Percentiles rank a stretch among this genome's conserved stretches.
These are phyloP conservation scores for Pythium phragmitis DNA, from an alignment of 352 stramenopile species.

Conservation along the genomic window DNA sequence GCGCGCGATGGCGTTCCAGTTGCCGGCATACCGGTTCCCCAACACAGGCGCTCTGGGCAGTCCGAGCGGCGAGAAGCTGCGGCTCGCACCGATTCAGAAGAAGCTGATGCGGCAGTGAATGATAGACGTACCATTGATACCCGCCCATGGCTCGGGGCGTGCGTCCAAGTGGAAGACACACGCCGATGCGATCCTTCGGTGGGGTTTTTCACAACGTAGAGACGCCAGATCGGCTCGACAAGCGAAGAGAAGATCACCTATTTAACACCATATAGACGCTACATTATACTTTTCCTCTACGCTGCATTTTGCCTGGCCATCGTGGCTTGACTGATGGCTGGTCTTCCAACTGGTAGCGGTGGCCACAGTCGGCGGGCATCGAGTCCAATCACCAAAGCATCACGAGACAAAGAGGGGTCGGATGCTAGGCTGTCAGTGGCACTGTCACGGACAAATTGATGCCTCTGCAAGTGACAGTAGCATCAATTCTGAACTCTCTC, in stretches of 20 bases:
- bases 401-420: no score
- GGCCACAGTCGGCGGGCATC: no score
- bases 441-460: no score
- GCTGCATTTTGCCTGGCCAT: no score
- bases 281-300: background rate
- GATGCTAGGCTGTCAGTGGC: no score
- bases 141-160: background rate
- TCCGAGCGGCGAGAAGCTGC: background rate
- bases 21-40: slow-evolving; percentile 2
- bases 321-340: no score
- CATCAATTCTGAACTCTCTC: no score
- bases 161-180: slow-evolving; percentile 1
- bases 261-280: slow-evolving; percentile 5
- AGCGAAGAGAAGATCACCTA: background rate
- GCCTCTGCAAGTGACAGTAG: no score
- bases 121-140: no score
- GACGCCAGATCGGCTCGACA: background rate
- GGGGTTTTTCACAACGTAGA: background rate
- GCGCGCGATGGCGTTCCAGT: slow-evolving; percentile 16
- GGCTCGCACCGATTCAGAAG: slow-evolving; percentile 17
- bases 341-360: no score
- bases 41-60: background rate
- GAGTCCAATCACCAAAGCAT: no score
- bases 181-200: background rate
- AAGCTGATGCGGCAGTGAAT: background rate